Evolutionary conservation across 495 filamentous ascomycete species (phyloP).

Genomic region (Ramalina intermedia): DNA sequence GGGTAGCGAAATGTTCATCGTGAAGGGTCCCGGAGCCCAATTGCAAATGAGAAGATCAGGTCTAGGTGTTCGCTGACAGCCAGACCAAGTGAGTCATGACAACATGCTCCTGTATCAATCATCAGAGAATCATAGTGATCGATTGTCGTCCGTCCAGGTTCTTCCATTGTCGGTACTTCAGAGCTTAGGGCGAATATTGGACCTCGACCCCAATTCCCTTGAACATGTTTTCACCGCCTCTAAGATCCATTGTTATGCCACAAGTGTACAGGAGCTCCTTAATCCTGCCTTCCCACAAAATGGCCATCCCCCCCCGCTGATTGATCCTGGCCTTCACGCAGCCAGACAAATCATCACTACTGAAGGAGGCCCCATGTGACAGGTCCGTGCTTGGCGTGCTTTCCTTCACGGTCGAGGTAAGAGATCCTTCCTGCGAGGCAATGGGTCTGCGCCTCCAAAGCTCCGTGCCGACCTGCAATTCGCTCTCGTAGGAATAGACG

Average conservation of each 20-base stretch:
- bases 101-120: too few species aligned
- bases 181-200: conserved; percentile 75
- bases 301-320: conserved; percentile 65
- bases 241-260: conserved; percentile 64
- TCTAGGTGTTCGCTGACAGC: neutral
- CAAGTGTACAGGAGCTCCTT: conserved; percentile 89
- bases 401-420: conserved; percentile 12
- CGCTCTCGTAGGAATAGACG: conserved; percentile 94
- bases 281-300: conserved; percentile 86
- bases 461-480: conserved; percentile 78
- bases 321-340: conserved; percentile 85
- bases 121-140: too few species aligned
- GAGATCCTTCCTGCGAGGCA: conserved; percentile 27
- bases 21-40: neutral
- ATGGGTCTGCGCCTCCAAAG: conserved; percentile 56
- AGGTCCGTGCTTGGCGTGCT: neutral
- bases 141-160: too few species aligned
- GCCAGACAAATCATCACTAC: conserved; percentile 54
- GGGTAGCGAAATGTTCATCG: conserved; percentile 16
- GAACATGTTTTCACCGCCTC: conserved; percentile 52
- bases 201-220: conserved; percentile 73
- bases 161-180: neutral
- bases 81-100: too few species aligned
- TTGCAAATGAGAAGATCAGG: neutral
- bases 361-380: neutral